These are phyloP conservation scores for Mangifera indica DNA, from an alignment of 345 rosid species.

Conservation along the genomic window DNA sequence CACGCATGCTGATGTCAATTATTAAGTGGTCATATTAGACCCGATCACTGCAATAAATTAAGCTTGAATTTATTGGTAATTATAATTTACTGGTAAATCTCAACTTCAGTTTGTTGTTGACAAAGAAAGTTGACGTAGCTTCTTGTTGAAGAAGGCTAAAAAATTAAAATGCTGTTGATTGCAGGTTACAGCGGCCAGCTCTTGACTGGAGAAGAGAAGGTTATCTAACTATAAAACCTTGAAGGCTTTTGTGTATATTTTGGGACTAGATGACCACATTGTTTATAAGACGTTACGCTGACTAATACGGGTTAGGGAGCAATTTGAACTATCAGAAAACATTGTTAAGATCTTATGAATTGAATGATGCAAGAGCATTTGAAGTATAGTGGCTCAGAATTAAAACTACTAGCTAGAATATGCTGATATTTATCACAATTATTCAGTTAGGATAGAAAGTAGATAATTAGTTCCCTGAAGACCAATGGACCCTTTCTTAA, in stretches of 20 bases:
- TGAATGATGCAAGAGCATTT: conserved; percentile 5
- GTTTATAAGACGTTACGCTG: too few species aligned
- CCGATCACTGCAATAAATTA: not conserved
- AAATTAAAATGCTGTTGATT: too few species aligned
- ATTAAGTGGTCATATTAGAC: not conserved
- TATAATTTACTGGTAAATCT: not conserved
- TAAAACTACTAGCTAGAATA: conserved; percentile 21
- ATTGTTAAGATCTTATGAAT: not conserved
- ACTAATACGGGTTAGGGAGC: too few species aligned
- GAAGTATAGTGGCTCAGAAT: conserved; percentile 18
- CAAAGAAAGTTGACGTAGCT: too few species aligned
- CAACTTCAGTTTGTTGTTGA: not conserved
- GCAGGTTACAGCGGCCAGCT: too few species aligned
- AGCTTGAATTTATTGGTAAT: not conserved
- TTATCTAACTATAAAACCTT: too few species aligned
- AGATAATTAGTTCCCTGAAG: not conserved
- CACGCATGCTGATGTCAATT: not conserved
- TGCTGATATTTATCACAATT: conserved; percentile 17
- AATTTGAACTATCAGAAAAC: too few species aligned
- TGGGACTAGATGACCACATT: too few species aligned
- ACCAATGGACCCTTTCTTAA: conserved; percentile 19
- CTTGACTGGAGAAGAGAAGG: too few species aligned
- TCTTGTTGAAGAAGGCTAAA: too few species aligned
- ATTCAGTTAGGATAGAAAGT: not conserved
- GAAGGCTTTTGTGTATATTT: too few species aligned